Evolutionary conservation across 306 rosid species (phyloP).

Genomic region (Malus sylvestris): DNA sequence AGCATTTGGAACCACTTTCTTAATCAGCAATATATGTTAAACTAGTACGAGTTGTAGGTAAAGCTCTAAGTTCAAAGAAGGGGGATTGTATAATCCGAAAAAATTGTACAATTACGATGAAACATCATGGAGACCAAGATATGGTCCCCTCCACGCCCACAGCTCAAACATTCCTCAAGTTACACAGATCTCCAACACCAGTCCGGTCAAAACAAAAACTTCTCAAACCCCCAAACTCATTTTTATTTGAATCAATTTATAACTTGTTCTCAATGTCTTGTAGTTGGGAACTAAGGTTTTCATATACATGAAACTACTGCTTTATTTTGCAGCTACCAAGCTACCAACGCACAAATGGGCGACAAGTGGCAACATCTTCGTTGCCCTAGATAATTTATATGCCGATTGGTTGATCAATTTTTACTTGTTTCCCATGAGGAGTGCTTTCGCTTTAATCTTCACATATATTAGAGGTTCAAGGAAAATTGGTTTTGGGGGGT

Average conservation of each 20-base stretch:
- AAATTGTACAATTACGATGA: conserved; percentile 17
- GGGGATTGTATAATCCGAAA: background rate
- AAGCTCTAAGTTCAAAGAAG: conserved; percentile 27
- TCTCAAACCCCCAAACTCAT: conserved; percentile 21
- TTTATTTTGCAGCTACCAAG: conserved; percentile 22
- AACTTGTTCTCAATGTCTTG: conserved; percentile 27
- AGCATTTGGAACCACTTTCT: background rate
- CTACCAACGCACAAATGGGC: conserved; percentile 30
- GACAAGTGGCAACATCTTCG: conserved; percentile 43
- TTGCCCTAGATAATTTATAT: conserved; percentile 8
- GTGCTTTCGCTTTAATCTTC: background rate
- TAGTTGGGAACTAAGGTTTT: conserved; percentile 21
- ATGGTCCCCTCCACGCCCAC: conserved; percentile 57
- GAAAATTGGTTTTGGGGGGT: background rate
- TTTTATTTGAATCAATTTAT: conserved; percentile 9
- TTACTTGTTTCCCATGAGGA: conserved; percentile 3
- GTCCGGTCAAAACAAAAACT: conserved; percentile 19
- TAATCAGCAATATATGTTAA: background rate
- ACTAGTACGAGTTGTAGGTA: background rate
- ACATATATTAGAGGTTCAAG: background rate
- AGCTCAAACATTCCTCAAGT: conserved; percentile 38
- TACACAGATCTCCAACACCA: conserved; percentile 19
- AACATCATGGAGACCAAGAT: conserved; percentile 23
- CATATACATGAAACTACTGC: background rate
- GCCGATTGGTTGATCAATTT: no score